Conservation (phyloP, 805 yeast species). For the Candida endomychidarum region DNA sequence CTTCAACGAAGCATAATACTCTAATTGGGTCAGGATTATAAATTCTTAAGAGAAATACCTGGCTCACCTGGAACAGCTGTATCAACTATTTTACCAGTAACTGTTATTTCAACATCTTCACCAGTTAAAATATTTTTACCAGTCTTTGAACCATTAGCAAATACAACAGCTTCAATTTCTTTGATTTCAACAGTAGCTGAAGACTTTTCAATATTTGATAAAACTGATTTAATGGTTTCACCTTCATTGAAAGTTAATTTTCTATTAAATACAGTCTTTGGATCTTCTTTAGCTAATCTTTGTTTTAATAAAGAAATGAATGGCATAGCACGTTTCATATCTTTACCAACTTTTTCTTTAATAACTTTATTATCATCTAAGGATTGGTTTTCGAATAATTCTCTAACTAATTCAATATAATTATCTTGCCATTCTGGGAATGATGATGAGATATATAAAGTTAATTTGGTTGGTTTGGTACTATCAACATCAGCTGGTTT, state of each 20-base stretch:
- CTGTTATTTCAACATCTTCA: conserved; percentile 63
- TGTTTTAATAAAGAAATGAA: conserved; percentile 84
- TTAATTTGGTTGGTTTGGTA: conserved; percentile 68
- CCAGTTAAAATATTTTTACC: conserved; percentile 73
- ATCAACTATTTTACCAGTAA: conserved; percentile 69
- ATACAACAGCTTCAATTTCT: conserved; percentile 58
- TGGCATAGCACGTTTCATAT: conserved; percentile 98
- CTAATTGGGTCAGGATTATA: background rate
- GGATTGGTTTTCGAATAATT: conserved; percentile 62
- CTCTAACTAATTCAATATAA: conserved; percentile 68
- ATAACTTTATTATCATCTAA: conserved; percentile 65
- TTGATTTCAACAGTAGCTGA: conserved; percentile 56
- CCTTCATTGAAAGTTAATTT: conserved; percentile 81
- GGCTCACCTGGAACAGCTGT: conserved; percentile 92
- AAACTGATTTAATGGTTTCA: conserved; percentile 57
- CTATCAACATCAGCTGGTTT: conserved; percentile 73
- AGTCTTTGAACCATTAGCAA: conserved; percentile 58
- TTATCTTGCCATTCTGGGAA: conserved; percentile 71
- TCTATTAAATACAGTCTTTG: conserved; percentile 84
- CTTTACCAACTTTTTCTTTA: conserved; percentile 72
- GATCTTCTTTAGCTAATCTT: conserved; percentile 66
- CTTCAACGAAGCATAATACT: no score
- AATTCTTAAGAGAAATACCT: conserved; percentile 72
- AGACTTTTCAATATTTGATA: conserved; percentile 58
- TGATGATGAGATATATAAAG: conserved; percentile 72